Percentiles rank a stretch among this genome's conserved stretches.
Conservation (phyloP, 2,329 filamentous ascomycete genomes). For the Verruconis gallopava region DNA sequence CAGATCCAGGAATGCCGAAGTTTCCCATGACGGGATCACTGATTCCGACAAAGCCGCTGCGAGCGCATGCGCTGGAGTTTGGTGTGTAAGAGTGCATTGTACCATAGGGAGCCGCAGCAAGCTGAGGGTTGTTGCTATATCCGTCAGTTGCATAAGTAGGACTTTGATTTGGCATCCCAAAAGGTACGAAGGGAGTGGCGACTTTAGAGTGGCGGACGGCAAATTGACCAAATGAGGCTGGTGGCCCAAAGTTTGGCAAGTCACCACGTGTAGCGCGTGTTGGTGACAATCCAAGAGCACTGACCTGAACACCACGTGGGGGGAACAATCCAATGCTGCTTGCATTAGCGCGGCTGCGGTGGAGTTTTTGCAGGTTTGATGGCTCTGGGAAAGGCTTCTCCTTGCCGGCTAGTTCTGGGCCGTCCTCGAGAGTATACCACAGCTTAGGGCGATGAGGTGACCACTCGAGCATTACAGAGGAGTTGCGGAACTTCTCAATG, state of each 20-base stretch:
- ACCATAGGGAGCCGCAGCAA: too few species aligned
- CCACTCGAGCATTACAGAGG: conserved; percentile 83
- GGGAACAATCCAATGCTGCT: conserved; percentile 7
- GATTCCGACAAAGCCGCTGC: too few species aligned
- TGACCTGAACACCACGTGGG: conserved; percentile 7
- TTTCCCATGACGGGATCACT: too few species aligned
- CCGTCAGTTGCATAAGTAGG: too few species aligned
- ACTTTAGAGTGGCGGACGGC: too few species aligned
- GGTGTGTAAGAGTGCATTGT: too few species aligned
- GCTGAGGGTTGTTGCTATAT: too few species aligned
- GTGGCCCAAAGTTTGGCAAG: neutral
- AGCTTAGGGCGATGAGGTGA: conserved; percentile 15
- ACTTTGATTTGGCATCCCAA: too few species aligned
- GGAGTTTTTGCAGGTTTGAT: conserved; percentile 9
- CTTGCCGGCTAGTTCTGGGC: conserved; percentile 3
- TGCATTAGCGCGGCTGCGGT: conserved; percentile 9
- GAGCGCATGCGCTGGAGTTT: too few species aligned
- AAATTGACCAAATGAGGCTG: too few species aligned
- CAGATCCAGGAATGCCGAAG: too few species aligned
- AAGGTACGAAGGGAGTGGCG: too few species aligned
- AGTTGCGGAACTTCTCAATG: conserved; percentile 92
- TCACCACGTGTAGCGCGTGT: neutral
- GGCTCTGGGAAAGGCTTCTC: conserved; percentile 9
- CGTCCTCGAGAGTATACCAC: conserved; percentile 8
- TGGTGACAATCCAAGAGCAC: neutral